Evolutionary conservation across 352 stramenopile genomes (phyloP), one percentile per base, ranked within the genome.

Genomic region (Phytophthora citrophthora): DNA sequence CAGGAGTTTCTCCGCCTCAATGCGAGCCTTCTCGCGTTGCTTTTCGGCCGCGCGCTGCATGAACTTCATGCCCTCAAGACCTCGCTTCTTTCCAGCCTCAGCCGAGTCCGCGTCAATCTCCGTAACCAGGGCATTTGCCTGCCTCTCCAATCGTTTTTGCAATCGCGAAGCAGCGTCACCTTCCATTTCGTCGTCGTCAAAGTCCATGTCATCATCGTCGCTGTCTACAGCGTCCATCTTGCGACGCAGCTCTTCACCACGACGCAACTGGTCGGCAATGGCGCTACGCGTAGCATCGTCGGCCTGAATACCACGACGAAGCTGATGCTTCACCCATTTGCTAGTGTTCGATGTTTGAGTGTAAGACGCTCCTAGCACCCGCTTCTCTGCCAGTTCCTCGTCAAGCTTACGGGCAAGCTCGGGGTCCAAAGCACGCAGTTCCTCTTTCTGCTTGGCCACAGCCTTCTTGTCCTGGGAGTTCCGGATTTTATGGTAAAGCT

Each of bases 351-450:
- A 74, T 99, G 97, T 64, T 97, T 96, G 50, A 99, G 81, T 39
- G 91, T 99, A 73, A 99, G 98, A n/a, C 97, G 87, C 74, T 99
- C 96, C 68, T 98, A n/a, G n/a, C n/a, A n/a, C n/a, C n/a, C 96
- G 83, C 67, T 98, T 96, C 66, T 93, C 94, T 4, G 88, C 82
- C 5, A 95, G 74, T 53, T 97, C 83, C 8, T 94, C 84, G 45
- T 98, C 85, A 29, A 91, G 68, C 39, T 88, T 72, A 26, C 82
- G 79, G 8, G 81, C 83, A 26, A 94, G 53, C 48, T 91, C 85
- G 3, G 83, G 85, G 64, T 97, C 89, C 4, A 94, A 62, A 40
- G 77, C 71, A n/a, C 86, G 84, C 36, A 96, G 70, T 53, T 91
- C 76, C 32, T 93, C 77, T 49, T 74, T 83, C 49, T 98, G 93